phyloP scores from a whole-genome alignment of 139 green algal species.

The Haematococcus sp. region DNA sequence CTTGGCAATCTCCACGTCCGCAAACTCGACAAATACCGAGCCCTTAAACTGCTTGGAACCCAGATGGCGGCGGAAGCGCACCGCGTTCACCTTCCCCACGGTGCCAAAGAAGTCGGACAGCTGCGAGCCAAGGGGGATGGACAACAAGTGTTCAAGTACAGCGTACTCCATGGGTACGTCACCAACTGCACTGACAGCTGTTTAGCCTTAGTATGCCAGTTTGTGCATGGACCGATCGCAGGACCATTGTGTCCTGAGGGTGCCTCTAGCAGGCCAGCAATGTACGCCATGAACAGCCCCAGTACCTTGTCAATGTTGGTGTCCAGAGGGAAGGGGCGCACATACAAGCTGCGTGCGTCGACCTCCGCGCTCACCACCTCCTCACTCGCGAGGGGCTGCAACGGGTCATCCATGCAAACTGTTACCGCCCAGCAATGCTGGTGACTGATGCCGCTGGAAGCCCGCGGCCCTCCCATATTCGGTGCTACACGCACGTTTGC shows the following conservation, averaged over 20 bases:
- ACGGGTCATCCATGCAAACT: neutral
- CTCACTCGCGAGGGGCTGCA: conserved; percentile 28
- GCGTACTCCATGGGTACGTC: neutral
- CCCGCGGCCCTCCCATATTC: too few species aligned
- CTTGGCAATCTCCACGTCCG: conserved; percentile 45
- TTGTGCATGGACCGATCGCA: too few species aligned
- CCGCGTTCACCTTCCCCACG: conserved; percentile 46
- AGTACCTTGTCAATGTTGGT: conserved; percentile 25
- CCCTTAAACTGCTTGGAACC: conserved; percentile 82
- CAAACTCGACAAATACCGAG: conserved; percentile 78
- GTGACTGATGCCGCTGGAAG: too few species aligned
- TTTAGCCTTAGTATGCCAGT: too few species aligned
- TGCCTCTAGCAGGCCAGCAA: too few species aligned
- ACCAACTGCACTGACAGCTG: neutral
- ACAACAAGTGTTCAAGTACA: neutral
- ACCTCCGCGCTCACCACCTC: conserved; percentile 46
- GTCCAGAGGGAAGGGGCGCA: conserved; percentile 72
- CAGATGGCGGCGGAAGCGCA: conserved; percentile 77
- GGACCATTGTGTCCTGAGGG: too few species aligned
- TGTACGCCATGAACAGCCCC: too few species aligned
- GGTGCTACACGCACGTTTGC: too few species aligned
- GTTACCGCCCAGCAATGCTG: too few species aligned
- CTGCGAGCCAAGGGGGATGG: neutral
- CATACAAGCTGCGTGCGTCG: conserved; percentile 74
- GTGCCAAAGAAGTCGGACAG: conserved; percentile 54